Evolutionary conservation across 129 eudicot genomes (phyloP).

Genomic region (Helianthus annuus): HanXRQr2.0-SUNRISE NC_035436.2:117697803-117698302

Average conservation of each 20-base stretch:
- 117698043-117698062: not conserved
- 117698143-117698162: not conserved
- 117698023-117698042: constrained; percentile 12
- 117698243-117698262: constrained; percentile 91
- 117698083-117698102: not conserved
- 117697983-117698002: constrained; percentile 98
- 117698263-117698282: constrained; percentile 92
- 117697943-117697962: constrained; percentile 98
- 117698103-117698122: constrained; percentile 4
- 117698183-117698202: constrained; percentile 29
- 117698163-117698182: constrained; percentile 8
- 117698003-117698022: constrained; percentile 98
- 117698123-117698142: not conserved
- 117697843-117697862: constrained; percentile 56
- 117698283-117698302: constrained; percentile 32
- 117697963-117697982: constrained; percentile 99
- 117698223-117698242: constrained; percentile 99
- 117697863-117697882: constrained; percentile 29
- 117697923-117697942: not conserved
- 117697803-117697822: constrained; percentile 83
- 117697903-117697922: not conserved
- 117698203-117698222: constrained; percentile 90
- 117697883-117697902: constrained; percentile 4
- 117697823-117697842: constrained; percentile 96
- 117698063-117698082: not conserved